phyloP scores from a whole-genome alignment of 192 early-diverging fungal species.

The Allomyces javanicus region DNA sequence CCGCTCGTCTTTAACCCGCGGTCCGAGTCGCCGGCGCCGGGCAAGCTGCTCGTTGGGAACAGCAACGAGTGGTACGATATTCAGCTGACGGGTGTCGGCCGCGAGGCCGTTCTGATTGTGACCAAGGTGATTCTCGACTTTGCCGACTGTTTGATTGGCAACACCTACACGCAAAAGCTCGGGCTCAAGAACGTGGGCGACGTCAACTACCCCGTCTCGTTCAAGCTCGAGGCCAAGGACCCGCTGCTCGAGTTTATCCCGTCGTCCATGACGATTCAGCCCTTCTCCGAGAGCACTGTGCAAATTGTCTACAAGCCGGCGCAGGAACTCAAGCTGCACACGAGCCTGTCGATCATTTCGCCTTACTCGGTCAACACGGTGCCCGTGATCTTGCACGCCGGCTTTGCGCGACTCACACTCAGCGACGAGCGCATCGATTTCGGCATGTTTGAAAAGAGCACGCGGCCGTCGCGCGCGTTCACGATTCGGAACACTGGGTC shows the following conservation, averaged over 20 bases:
- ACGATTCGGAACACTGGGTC: slow-evolving; percentile 29
- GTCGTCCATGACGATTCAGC: slow-evolving; percentile 26
- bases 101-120: slow-evolving; percentile 43
- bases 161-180: slow-evolving; percentile 40
- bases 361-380: slow-evolving; percentile 36
- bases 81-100: slow-evolving; percentile 33
- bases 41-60: slow-evolving; percentile 30
- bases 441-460: slow-evolving; percentile 40
- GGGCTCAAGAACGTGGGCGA: slow-evolving; percentile 44
- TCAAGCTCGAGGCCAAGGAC: slow-evolving; percentile 25
- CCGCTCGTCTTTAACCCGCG: slow-evolving; percentile 43
- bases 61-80: slow-evolving; percentile 31
- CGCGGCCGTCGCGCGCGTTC: slow-evolving; percentile 18
- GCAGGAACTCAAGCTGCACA: slow-evolving; percentile 19
- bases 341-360: slow-evolving; percentile 28
- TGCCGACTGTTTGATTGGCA: slow-evolving; percentile 41
- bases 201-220: slow-evolving; percentile 43
- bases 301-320: slow-evolving; percentile 29
- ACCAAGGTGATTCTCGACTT: slow-evolving; percentile 36
- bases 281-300: slow-evolving; percentile 31
- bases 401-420: slow-evolving; percentile 30
- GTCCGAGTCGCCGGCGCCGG: slow-evolving; percentile 33
- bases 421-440: slow-evolving; percentile 23
- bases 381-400: slow-evolving; percentile 33
- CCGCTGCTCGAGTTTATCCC: slow-evolving; percentile 32